phyloP scores from a whole-genome alignment of 1,284 basidiomycete genomes.

The Takashimella koratensis region DNA sequence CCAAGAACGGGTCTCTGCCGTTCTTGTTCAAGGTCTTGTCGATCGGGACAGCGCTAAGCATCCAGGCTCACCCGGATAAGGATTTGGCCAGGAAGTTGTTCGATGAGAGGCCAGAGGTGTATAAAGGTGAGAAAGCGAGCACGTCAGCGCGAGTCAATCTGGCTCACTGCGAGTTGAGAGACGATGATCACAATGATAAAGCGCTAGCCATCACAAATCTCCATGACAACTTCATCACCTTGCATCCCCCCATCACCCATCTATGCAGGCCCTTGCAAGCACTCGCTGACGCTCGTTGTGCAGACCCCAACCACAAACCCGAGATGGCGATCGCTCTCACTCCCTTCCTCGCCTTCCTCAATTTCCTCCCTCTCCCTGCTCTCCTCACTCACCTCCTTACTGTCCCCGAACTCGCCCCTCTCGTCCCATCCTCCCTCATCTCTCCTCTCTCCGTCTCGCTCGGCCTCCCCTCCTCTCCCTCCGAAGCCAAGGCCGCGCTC shows the following conservation, averaged over 20 bases:
- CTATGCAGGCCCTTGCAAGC: no score
- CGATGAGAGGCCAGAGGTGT: constrained; percentile 70
- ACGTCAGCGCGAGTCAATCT: not conserved
- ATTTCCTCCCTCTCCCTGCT: constrained; percentile 54
- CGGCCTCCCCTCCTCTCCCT: constrained; percentile 44
- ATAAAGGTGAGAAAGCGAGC: constrained; percentile 64
- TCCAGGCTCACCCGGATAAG: constrained; percentile 98
- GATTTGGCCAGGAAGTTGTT: constrained; percentile 74
- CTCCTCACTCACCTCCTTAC: constrained; percentile 59
- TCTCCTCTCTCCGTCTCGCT: constrained; percentile 57
- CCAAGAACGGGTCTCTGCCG: constrained; percentile 69
- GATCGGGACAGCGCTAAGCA: constrained; percentile 90
- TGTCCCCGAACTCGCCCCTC: constrained; percentile 72
- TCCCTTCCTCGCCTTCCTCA: constrained; percentile 72
- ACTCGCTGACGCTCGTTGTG: no score
- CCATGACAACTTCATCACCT: no score
- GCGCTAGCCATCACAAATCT: no score
- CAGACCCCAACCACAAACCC: constrained; percentile 56
- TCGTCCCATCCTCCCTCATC: constrained; percentile 58
- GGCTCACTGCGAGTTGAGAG: no score
- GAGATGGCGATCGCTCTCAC: constrained; percentile 98
- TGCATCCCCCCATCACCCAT: no score
- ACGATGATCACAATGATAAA: no score
- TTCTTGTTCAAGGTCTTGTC: constrained; percentile 93
- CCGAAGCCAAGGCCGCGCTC: constrained; percentile 44